Base-by-base conservation (phyloP, 179 eudicot genomes). In the Sideroxylon spinosum region DNA sequence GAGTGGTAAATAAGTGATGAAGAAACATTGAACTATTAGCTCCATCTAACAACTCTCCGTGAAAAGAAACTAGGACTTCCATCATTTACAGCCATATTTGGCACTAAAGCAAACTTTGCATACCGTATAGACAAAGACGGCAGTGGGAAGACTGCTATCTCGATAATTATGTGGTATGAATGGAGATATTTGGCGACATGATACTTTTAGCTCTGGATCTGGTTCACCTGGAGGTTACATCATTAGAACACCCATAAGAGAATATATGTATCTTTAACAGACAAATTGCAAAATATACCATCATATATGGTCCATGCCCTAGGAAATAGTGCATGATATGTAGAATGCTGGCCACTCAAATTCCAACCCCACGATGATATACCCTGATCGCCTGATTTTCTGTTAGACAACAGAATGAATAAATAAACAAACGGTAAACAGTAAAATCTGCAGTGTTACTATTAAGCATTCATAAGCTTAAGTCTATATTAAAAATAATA, bases 301-400 rank as follows among this genome's bases (percentile, higher is more conserved):
- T 95, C 99, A 87, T 95, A 95, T 80, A 95, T 85, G 9, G 99
- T 95, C 99, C 99, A 95, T 72, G 99, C 96, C 85, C 99, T 87
- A 50, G 99, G 99, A 83, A 92, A 95, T 76, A 95, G 78, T 76
- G 98, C 99, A 88, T 95, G 99, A 87, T 95, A 95, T 67, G 98
- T 94, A 25, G 99, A 95, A 82, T 95, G 95, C 82, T 95, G 99
- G 59, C 99, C 99, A 87, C 81, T 88, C 82, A 95, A 87, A 86
- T 95, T 95, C 99, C 99, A 95, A 16, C 97, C 99, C 99, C 99
- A 95, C 20, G 99, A 95, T 79, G 97, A 92, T 81, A 93, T 84
- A 86, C 98, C 99, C 56, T 86, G 86, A 83, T 92, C 93, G 14
- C 86, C 85, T 72, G 87, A 80, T 84, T 92, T 94, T 80, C 99